Percentiles rank a stretch among this genome's conserved stretches.
Evolutionary conservation across 2,329 filamentous ascomycete genomes (phyloP).

Genomic region (Scortechinia acanthostroma): DNA sequence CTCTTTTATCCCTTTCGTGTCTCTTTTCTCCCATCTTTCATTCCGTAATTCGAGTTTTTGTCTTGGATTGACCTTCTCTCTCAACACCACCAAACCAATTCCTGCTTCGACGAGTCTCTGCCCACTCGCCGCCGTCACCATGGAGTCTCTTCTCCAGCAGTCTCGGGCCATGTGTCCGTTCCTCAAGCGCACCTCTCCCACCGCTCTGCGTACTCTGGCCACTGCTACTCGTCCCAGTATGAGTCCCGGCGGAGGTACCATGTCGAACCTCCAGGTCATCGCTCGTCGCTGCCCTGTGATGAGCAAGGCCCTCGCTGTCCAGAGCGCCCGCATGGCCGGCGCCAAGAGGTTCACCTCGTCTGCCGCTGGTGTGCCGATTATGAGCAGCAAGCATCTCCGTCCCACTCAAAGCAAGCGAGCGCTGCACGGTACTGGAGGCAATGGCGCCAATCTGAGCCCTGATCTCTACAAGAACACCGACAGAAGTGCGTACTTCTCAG

Average conservation of each 20-base stretch:
- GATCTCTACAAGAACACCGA: background rate
- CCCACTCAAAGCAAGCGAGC: background rate
- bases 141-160: slow-evolving; percentile 92
- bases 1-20: no score
- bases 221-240: slow-evolving; percentile 45
- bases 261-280: slow-evolving; percentile 92
- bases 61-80: no score
- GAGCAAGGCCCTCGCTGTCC: slow-evolving; percentile 92
- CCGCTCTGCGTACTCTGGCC: slow-evolving; percentile 82
- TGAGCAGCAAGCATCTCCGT: background rate
- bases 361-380: background rate
- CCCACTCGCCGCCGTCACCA: slow-evolving; percentile 25
- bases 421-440: background rate
- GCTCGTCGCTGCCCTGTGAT: slow-evolving; percentile 95
- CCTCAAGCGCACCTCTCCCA: slow-evolving; percentile 86
- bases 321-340: slow-evolving; percentile 46
- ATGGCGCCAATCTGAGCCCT: background rate
- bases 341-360: slow-evolving; percentile 8
- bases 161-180: slow-evolving; percentile 97
- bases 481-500: no score
- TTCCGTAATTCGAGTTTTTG: no score
- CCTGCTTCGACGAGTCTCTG: no score
- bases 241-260: slow-evolving; percentile 72
- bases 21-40: no score
- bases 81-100: no score